A percentile compares a stretch with the other conserved stretches of the same genome.
These are phyloP conservation scores for Wickerhamiella slavikovae DNA, from an alignment of 805 yeast genomes.

Conservation along the genomic window DNA sequence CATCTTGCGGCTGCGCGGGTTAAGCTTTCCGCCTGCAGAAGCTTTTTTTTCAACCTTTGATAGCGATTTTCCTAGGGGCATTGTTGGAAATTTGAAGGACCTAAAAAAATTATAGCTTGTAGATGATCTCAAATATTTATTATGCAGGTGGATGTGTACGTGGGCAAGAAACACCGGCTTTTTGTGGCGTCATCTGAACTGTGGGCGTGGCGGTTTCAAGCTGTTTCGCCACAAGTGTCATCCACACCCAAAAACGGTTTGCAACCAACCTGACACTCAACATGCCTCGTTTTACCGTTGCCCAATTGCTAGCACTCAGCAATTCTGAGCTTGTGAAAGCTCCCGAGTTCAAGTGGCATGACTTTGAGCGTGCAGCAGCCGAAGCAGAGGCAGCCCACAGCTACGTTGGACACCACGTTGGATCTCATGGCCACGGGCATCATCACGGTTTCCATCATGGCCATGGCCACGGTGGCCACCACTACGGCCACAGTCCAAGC, in stretches of 20 bases:
- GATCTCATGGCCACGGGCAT: too few species aligned
- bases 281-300: slow-evolving; percentile 16
- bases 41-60: slow-evolving; percentile 38
- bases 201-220: too few species aligned
- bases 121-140: background rate
- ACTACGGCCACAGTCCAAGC: too few species aligned
- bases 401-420: too few species aligned
- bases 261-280: background rate
- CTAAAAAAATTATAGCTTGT: background rate
- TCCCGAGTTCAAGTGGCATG: slow-evolving; percentile 15
- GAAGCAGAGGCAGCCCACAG: too few species aligned
- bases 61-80: slow-evolving; percentile 54
- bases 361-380: slow-evolving; percentile 10
- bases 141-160: background rate
- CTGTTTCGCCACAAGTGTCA: too few species aligned
- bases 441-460: too few species aligned
- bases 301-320: slow-evolving; percentile 11
- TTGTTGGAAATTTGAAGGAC: slow-evolving; percentile 9
- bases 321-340: slow-evolving; percentile 12
- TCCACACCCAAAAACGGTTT: too few species aligned
- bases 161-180: background rate
- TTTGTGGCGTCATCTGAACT: too few species aligned
- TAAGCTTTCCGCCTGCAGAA: slow-evolving; percentile 35
- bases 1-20: slow-evolving; percentile 79
- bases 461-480: too few species aligned